Conservation (phyloP, 768 basidiomycete species). For the Termitomyces sp. region DNA sequence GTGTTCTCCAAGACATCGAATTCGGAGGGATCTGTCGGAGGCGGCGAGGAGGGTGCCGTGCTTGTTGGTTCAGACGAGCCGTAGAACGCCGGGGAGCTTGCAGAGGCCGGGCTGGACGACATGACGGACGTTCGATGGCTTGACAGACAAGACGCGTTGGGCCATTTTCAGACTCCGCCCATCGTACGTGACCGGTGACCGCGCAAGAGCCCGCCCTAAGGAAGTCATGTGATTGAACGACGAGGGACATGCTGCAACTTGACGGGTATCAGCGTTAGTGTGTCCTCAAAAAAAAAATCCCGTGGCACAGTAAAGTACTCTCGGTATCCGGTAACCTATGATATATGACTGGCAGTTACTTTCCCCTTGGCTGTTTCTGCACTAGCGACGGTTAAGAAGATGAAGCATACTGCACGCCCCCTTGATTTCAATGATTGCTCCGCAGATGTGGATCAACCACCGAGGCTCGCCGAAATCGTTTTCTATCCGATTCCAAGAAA, state of each 20-base stretch:
- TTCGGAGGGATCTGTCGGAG: conserved; percentile 14
- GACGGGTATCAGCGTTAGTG: no score
- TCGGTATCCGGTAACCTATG: not conserved
- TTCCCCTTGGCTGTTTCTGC: not conserved
- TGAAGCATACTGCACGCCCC: not conserved
- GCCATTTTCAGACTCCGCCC: conserved; percentile 9
- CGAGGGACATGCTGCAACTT: no score
- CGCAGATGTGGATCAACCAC: not conserved
- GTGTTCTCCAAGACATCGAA: conserved; percentile 10
- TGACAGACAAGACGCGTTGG: conserved; percentile 13
- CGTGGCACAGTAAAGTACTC: no score
- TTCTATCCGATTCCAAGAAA: not conserved
- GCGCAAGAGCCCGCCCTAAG: conserved; percentile 13
- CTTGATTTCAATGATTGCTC: not conserved
- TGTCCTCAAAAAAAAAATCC: no score
- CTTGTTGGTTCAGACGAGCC: conserved; percentile 16
- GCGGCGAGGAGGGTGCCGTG: conserved; percentile 17
- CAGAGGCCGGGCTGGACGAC: conserved; percentile 18
- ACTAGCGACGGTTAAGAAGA: not conserved
- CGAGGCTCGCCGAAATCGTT: not conserved
- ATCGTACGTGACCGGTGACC: not conserved
- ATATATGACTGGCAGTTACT: not conserved
- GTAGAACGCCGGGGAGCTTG: conserved; percentile 11
- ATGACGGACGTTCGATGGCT: conserved; percentile 8
- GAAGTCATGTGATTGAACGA: not conserved